A percentile compares a stretch with the other conserved stretches of the same genome.
Conservation (phyloP, 768 basidiomycete genomes). For the Suillus paluster region DNA sequence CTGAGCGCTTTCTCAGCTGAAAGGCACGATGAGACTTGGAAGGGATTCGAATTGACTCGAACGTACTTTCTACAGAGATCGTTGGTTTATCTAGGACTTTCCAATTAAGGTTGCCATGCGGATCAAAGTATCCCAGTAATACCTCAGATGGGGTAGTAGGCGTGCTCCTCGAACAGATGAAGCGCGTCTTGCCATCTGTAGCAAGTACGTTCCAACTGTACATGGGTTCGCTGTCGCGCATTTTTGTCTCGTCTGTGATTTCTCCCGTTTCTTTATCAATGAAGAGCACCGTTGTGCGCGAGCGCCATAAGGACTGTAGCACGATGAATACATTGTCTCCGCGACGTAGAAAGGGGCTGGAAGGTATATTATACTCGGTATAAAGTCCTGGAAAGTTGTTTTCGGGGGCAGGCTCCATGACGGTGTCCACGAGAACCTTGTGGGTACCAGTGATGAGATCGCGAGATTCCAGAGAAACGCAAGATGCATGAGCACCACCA, state of each 20-base stretch:
- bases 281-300: constrained; percentile 52
- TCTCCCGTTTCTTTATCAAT: constrained; percentile 46
- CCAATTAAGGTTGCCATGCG: constrained; percentile 34
- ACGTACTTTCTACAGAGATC: constrained; percentile 47
- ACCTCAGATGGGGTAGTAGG: constrained; percentile 51
- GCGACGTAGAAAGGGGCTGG: constrained; percentile 43
- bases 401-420: constrained; percentile 38
- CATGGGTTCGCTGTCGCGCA: constrained; percentile 21
- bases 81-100: constrained; percentile 47
- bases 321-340: constrained; percentile 36
- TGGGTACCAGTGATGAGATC: constrained; percentile 33
- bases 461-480: constrained; percentile 51
- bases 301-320: constrained; percentile 58
- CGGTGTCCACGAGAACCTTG: constrained; percentile 44
- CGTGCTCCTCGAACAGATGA: constrained; percentile 57
- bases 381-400: constrained; percentile 67
- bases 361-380: constrained; percentile 50
- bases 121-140: constrained; percentile 47
- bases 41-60: not conserved
- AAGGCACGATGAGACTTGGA: not conserved
- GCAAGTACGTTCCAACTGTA: constrained; percentile 60
- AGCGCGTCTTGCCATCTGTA: constrained; percentile 45
- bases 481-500: constrained; percentile 65
- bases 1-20: constrained; percentile 50
- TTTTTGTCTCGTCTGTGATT: constrained; percentile 38